Base-by-base conservation (phyloP, 805 yeast species). In the Nakazawaea siamensis region DNA sequence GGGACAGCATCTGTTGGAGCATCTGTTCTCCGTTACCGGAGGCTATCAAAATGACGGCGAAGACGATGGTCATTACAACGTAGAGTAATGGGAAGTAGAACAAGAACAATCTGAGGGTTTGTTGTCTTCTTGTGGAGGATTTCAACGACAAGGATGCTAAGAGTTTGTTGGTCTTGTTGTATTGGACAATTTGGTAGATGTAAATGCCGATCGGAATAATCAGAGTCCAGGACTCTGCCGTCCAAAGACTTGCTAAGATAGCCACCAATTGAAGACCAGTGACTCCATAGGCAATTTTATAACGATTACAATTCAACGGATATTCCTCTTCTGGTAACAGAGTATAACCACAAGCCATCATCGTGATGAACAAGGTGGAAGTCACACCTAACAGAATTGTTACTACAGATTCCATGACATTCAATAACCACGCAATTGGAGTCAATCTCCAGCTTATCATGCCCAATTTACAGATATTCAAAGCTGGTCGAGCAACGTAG, bases 101-200 rank as follows among this genome's bases (percentile, higher is more conserved):
- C 19, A 34, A 25, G 4, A 25, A 13, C 26, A 29, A 34, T 29
- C 25, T 34, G 26, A 34, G 29, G 10, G 38, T 34, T 30, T 24
- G 24, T 4, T 29, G n/a, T 24, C 38, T 29, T 18, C 38, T 18
- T 2, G 30, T 29, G 12, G 33, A 24, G 10, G 38, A 34, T 18
- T 30, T 29, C 18, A 34, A 29, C 12, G 38, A 34, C 17, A 34
- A 8, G 5, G 33, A 29, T 9, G 8, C 13, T 8, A 34, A 25
- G 16, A 34, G 19, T 24, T n/a, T 34, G 12, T 24, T 21, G 12
- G 30, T 34, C 19, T 19, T 29, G 21, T 24, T 8, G 15, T 15
- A 34, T 18, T 24, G 25, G 16, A 14, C 16, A 7, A 34, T n/a
- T 18, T 29, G 33, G 20, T 34, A 34, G 13, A 34, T 15, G 17